phyloP scores from a whole-genome alignment of 306 rosid genomes.

The Casuarina cunninghamiana region DNA sequence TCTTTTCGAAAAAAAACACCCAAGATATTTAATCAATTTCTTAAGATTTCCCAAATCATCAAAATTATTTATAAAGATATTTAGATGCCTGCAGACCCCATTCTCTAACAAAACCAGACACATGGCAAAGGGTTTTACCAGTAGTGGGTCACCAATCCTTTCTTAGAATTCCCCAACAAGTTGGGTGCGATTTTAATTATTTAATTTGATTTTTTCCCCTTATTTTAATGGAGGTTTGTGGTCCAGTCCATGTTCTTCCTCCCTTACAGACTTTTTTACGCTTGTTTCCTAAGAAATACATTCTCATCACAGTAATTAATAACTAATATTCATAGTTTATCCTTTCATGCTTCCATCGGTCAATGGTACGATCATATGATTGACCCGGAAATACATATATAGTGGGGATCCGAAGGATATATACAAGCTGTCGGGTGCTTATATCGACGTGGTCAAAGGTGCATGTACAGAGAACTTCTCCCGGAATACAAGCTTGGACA shows the following conservation, averaged over 20 bases:
- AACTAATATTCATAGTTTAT: background rate
- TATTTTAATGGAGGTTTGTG: slow-evolving; percentile 22
- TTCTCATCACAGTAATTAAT: background rate
- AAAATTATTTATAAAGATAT: slow-evolving; percentile 22
- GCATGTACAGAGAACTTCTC: background rate
- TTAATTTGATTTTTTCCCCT: slow-evolving; percentile 8
- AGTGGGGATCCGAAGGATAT: slow-evolving; percentile 10
- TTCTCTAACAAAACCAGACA: slow-evolving; percentile 30
- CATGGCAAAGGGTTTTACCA: slow-evolving; percentile 7
- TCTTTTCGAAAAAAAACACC: background rate
- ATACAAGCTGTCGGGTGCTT: slow-evolving; percentile 4
- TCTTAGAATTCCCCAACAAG: slow-evolving; percentile 30
- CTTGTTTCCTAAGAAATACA: background rate
- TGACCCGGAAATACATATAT: slow-evolving; percentile 10
- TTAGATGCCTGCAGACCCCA: slow-evolving; percentile 29
- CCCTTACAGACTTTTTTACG: slow-evolving; percentile 4
- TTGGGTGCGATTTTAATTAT: slow-evolving; percentile 10
- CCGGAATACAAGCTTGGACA: too few relatives aligned
- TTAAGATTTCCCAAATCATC: slow-evolving; percentile 23
- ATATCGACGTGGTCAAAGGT: background rate
- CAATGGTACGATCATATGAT: slow-evolving; percentile 27
- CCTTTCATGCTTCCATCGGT: background rate
- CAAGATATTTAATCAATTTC: background rate
- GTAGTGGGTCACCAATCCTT: slow-evolving; percentile 24
- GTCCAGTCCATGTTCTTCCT: slow-evolving; percentile 23